phyloP scores from a whole-genome alignment of 2,329 filamentous ascomycete genomes.

The Hypoxylon sp. region DNA sequence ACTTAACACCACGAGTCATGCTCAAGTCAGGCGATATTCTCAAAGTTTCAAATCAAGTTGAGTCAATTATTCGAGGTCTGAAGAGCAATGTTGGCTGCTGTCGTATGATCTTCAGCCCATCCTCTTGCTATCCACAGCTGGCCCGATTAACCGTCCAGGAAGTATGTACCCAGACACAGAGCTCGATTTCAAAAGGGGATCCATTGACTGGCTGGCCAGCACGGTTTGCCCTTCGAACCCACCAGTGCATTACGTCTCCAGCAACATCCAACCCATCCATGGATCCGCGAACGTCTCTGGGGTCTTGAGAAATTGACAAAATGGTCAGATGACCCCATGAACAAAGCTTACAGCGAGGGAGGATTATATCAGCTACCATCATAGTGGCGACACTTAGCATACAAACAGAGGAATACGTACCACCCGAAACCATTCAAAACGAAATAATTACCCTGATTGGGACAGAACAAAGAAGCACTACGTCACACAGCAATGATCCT shows the following conservation, averaged over 20 bases:
- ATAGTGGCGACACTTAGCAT: neutral
- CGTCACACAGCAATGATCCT: neutral
- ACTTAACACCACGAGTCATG: constrained; percentile 15
- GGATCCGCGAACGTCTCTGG: neutral
- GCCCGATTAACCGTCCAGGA: constrained; percentile 7
- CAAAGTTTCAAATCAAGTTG: constrained; percentile 11
- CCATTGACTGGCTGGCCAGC: neutral
- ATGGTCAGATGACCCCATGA: constrained; percentile 3
- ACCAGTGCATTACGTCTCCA: neutral
- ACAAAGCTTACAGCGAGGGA: constrained; percentile 1
- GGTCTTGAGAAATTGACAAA: neutral
- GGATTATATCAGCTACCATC: neutral
- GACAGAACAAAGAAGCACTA: constrained; percentile 6
- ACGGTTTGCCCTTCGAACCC: neutral
- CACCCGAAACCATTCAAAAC: neutral
- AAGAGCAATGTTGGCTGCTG: neutral
- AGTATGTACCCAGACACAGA: neutral
- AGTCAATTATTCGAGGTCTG: constrained; percentile 1
- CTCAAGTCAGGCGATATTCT: constrained; percentile 24
- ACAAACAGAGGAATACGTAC: neutral
- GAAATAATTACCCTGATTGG: neutral
- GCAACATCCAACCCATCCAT: neutral
- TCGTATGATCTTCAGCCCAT: constrained; percentile 37
- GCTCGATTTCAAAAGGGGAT: neutral
- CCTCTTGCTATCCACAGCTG: constrained; percentile 15